Base-by-base conservation (phyloP, 2,329 filamentous ascomycete genomes). In the Fusarium pseudonygamai region DNA sequence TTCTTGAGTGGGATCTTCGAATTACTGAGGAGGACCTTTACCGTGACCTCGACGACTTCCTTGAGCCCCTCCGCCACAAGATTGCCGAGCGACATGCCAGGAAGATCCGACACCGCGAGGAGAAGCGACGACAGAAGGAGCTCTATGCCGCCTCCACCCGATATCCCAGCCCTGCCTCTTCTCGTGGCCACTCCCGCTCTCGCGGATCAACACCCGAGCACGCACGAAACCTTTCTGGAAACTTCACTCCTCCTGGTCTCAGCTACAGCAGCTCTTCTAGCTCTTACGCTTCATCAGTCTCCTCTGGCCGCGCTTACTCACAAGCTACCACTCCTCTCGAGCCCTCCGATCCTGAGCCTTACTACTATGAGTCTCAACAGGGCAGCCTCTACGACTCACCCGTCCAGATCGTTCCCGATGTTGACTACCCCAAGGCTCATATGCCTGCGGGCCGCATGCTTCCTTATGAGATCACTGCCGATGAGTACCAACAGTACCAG, bases 1-100 rank as follows among this genome's bases (percentile, higher is more conserved):
- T 99, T 47, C 88, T 99, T 50, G 93, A 98, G 81, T 99, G 95
- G 94, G 94, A 99, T 76, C 90, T 97, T 69, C 90, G 93, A 75
- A 95, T 99, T 79, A 91, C 88, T 46, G 91, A 95, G 79, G 88
- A 95, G 63, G 95, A 98, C 78, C 91, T 99, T 47, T 94, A 97
- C 85, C 87, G 87, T 75, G 93, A 97, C 82, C 88, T 98, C 45
- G 94, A 98, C 77, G 89, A 89, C 46, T 98, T 98, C 87, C 89
- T 99, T 49, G 91, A 91, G 39, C 96, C 96, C 34, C 93, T 98
- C 79, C 93, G 95, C 70, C 80, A 85, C 49, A 86, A 88, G 69
- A 84, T 91, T 61, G 82, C 85, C 71, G 85, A 85, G 50, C 84
- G 86, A 78, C 84, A 89, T 75, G 82, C 82, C 60, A 85, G 86